Conservation (phyloP, 129 eudicot species). For the Chrysanthemum lavandulifolium region DNA sequence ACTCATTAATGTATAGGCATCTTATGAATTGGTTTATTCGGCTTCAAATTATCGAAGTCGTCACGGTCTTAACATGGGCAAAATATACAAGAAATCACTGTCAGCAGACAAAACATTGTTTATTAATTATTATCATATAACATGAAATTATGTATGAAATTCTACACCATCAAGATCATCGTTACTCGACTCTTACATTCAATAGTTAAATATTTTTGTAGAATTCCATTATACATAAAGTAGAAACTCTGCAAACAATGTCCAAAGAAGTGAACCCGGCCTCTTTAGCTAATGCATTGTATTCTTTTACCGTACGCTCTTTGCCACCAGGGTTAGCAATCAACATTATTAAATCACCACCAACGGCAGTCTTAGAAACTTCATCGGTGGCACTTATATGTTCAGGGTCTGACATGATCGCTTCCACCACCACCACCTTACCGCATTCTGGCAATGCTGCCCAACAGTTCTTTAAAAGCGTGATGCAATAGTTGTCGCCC, state of each 20-base stretch:
- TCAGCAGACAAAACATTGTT: no score
- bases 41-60: no score
- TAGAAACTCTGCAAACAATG: conserved; percentile 5
- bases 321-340: conserved; percentile 29
- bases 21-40: no score
- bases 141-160: no score
- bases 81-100: no score
- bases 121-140: no score
- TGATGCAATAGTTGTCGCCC: conserved; percentile 35
- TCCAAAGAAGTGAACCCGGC: conserved; percentile 21
- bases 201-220: neutral
- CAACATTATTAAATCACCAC: conserved; percentile 30
- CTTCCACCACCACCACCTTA: conserved; percentile 30
- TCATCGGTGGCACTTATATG: neutral
- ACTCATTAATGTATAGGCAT: no score
- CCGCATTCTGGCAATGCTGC: conserved; percentile 26
- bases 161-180: no score
- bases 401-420: conserved; percentile 19
- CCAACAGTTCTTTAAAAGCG: conserved; percentile 30
- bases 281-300: conserved; percentile 20
- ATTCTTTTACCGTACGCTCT: conserved; percentile 30
- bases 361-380: conserved; percentile 9
- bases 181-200: no score
- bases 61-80: no score
- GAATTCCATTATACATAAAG: conserved; percentile 5